A percentile compares a stretch with the other conserved stretches of the same genome.
Evolutionary conservation across 2,329 filamentous ascomycete genomes (phyloP).

Genomic region (Beauveria rudraprayagi): DNA sequence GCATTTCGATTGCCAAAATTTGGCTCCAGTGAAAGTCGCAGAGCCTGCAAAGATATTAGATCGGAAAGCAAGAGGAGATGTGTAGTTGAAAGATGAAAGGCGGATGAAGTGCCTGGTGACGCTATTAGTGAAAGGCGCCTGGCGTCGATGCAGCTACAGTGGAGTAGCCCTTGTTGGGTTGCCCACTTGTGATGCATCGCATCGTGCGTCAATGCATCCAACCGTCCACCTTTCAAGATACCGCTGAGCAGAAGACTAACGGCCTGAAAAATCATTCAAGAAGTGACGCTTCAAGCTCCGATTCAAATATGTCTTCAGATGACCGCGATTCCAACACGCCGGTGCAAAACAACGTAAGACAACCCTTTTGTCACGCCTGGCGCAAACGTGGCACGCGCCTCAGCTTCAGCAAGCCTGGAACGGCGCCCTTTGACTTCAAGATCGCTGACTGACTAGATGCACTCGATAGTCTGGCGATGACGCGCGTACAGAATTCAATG

Average conservation of each 20-base stretch:
- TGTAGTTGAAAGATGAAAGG: background rate
- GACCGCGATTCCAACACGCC: constrained; percentile 25
- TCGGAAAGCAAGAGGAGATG: background rate
- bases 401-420: background rate
- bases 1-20: background rate
- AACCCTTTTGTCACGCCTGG: background rate
- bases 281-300: background rate
- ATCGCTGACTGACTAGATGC: background rate
- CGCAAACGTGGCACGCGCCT: background rate
- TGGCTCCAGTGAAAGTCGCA: background rate
- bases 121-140: background rate
- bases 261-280: background rate
- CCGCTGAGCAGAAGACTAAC: background rate
- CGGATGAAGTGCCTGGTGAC: background rate
- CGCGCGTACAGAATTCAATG: constrained; percentile 57
- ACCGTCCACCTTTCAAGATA: background rate
- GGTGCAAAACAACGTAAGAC: constrained; percentile 29
- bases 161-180: background rate
- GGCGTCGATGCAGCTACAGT: background rate
- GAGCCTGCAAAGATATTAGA: background rate
- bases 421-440: background rate
- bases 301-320: constrained; percentile 28
- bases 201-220: constrained; percentile 5
- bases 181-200: background rate
- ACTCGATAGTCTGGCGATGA: constrained; percentile 27